A percentile compares a stretch with the other conserved stretches of the same genome.
phyloP scores from a whole-genome alignment of 1,284 basidiomycete genomes.

The Heterobasidion parviporum region DNA sequence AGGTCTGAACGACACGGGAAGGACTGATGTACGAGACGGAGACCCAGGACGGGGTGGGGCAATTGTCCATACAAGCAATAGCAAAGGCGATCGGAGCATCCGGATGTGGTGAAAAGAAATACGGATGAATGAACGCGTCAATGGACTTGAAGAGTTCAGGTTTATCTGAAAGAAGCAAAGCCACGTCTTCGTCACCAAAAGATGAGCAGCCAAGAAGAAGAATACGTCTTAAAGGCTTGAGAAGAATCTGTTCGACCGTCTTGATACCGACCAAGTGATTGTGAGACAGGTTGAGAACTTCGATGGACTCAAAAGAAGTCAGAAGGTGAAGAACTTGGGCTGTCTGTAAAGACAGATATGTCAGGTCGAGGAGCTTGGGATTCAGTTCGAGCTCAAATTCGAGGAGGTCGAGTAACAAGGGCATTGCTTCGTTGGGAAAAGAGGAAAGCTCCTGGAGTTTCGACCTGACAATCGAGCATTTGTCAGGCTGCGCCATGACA shows the following conservation, averaged over 20 bases:
- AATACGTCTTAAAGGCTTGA: slow-evolving; percentile 15
- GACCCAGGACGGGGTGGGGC: background rate
- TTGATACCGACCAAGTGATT: slow-evolving; percentile 13
- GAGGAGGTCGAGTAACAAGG: slow-evolving; percentile 14
- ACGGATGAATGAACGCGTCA: slow-evolving; percentile 21
- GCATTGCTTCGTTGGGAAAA: slow-evolving; percentile 16
- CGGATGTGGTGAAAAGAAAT: slow-evolving; percentile 5
- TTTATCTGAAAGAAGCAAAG: slow-evolving; percentile 12
- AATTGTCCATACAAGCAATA: background rate
- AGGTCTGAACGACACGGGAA: background rate
- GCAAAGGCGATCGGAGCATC: background rate
- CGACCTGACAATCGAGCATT: slow-evolving; percentile 11
- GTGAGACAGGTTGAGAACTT: slow-evolving; percentile 19
- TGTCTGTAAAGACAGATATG: slow-evolving; percentile 14
- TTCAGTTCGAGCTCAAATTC: slow-evolving; percentile 4
- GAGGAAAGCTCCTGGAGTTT: slow-evolving; percentile 13
- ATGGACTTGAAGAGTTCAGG: slow-evolving; percentile 18
- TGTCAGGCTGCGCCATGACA: slow-evolving; percentile 20
- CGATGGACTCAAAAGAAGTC: slow-evolving; percentile 7
- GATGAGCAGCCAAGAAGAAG: slow-evolving; percentile 18
- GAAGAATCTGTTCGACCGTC: slow-evolving; percentile 13
- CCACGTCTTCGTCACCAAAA: slow-evolving; percentile 16
- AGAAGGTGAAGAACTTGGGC: slow-evolving; percentile 14
- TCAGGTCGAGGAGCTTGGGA: slow-evolving; percentile 14
- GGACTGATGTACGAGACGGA: background rate